A percentile compares a stretch with the other conserved stretches of the same genome.
phyloP scores from a whole-genome alignment of 2,329 filamentous ascomycete species.

The Colletotrichum tropicicola region DNA sequence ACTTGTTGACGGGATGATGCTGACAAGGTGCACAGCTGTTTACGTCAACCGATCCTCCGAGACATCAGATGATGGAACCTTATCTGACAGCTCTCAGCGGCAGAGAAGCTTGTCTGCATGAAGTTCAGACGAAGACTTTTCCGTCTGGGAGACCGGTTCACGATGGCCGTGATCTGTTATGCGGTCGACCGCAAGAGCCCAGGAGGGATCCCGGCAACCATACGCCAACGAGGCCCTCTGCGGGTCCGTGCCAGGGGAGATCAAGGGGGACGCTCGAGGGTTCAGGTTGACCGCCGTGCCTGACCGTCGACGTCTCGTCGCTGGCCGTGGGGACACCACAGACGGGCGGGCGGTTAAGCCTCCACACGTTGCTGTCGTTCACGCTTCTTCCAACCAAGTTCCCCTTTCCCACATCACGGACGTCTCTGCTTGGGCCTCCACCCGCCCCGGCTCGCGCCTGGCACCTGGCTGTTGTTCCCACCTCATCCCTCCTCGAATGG shows the following conservation, averaged over 20 bases:
- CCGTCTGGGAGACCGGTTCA: neutral
- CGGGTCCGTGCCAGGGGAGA: neutral
- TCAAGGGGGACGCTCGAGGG: conserved; percentile 13
- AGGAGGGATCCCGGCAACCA: neutral
- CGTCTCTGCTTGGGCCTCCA: conserved; percentile 9
- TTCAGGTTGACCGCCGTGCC: conserved; percentile 3
- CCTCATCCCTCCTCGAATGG: neutral
- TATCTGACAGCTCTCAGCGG: neutral
- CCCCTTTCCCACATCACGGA: conserved; percentile 9
- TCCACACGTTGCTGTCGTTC: neutral
- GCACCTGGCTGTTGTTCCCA: neutral
- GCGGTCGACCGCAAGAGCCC: conserved; percentile 1
- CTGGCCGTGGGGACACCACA: neutral
- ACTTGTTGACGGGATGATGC: conserved; percentile 12
- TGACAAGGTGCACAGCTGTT: neutral
- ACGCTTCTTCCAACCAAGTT: too few relatives aligned
- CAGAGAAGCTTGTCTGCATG: neutral
- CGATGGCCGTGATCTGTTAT: conserved; percentile 1
- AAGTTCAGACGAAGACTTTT: conserved; percentile 6
- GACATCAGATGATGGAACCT: conserved; percentile 16
- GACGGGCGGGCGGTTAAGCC: neutral
- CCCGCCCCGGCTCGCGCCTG: neutral
- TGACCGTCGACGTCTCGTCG: conserved; percentile 2
- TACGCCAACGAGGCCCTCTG: neutral
- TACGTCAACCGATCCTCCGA: neutral